A percentile compares a stretch with the other conserved stretches of the same genome.
phyloP scores from a whole-genome alignment of 176 grass and related monocot species.

The Rhynchospora pubera region DNA sequence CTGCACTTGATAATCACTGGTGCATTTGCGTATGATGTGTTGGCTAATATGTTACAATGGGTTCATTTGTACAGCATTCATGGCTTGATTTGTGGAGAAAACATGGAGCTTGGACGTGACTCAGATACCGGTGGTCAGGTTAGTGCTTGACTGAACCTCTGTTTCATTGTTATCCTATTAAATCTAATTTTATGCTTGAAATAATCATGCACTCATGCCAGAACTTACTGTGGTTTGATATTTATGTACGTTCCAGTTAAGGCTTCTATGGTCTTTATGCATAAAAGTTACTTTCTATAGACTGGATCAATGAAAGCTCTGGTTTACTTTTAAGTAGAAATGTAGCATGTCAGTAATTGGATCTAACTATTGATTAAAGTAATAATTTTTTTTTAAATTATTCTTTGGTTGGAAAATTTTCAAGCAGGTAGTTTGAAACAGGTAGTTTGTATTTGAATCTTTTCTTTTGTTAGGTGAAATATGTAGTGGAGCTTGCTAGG shows the following conservation, averaged over 20 bases:
- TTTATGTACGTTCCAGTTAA: neutral
- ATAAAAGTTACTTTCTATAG: neutral
- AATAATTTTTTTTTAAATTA: slow-evolving; percentile 5
- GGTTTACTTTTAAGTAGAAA: neutral
- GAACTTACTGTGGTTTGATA: neutral
- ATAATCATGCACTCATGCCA: neutral
- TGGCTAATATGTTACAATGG: neutral
- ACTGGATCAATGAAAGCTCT: neutral
- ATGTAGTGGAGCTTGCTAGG: slow-evolving; percentile 77
- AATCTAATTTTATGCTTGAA: neutral
- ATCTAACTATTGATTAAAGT: neutral
- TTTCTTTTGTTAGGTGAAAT: slow-evolving; percentile 54
- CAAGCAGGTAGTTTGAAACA: no score
- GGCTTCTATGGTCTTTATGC: neutral
- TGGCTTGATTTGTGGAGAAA: slow-evolving; percentile 78
- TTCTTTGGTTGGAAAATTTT: slow-evolving; percentile 19
- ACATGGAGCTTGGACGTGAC: slow-evolving; percentile 85
- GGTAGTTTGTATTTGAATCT: neutral
- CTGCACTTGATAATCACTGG: neutral
- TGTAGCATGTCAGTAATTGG: no score
- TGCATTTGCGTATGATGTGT: slow-evolving; percentile 8
- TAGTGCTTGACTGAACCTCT: neutral
- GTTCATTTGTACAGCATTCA: slow-evolving; percentile 52
- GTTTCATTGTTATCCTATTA: slow-evolving; percentile 1
- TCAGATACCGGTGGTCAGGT: slow-evolving; percentile 91